Evolutionary conservation across 2,329 filamentous ascomycete genomes (phyloP).

Genomic region (Calonectria ilicicola): DNA sequence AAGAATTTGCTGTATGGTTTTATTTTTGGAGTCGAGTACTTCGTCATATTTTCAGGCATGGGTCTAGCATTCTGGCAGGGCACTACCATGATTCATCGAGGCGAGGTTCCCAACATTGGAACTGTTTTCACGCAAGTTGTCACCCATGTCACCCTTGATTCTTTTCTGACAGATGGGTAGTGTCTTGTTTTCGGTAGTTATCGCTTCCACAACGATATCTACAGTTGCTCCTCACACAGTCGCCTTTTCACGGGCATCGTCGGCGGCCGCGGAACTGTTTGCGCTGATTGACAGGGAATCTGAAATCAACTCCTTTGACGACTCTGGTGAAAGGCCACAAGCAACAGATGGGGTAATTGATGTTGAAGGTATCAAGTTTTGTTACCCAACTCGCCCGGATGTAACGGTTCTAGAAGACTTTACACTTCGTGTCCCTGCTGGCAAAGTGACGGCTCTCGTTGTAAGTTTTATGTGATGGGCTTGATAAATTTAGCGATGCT

Average conservation of each 20-base stretch:
- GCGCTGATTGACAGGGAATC: conserved; percentile 52
- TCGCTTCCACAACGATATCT: conserved; percentile 51
- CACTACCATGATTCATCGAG: conserved; percentile 49
- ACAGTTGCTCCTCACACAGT: conserved; percentile 51
- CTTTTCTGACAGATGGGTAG: conserved; percentile 28
- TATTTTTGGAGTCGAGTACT: conserved; percentile 54
- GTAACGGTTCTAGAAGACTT: conserved; percentile 54
- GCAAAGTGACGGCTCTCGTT: conserved; percentile 55
- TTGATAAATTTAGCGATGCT: not conserved
- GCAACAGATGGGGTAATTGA: conserved; percentile 47
- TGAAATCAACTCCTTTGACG: conserved; percentile 48
- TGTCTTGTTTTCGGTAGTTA: conserved; percentile 53
- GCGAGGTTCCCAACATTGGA: conserved; percentile 52
- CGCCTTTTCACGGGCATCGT: conserved; percentile 51
- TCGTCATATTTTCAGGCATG: conserved; percentile 56
- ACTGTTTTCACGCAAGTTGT: conserved; percentile 51
- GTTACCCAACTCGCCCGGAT: conserved; percentile 56
- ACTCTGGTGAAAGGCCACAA: conserved; percentile 40
- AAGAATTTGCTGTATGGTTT: conserved; percentile 52
- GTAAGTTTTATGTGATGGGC: conserved; percentile 32
- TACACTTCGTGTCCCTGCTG: conserved; percentile 53
- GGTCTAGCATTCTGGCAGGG: conserved; percentile 60
- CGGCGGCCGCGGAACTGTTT: conserved; percentile 51
- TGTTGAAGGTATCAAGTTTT: conserved; percentile 52
- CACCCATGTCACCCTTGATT: not conserved